Evolutionary conservation across 352 stramenopile species (phyloP).

Genomic region (Phytophthora lateralis): DNA sequence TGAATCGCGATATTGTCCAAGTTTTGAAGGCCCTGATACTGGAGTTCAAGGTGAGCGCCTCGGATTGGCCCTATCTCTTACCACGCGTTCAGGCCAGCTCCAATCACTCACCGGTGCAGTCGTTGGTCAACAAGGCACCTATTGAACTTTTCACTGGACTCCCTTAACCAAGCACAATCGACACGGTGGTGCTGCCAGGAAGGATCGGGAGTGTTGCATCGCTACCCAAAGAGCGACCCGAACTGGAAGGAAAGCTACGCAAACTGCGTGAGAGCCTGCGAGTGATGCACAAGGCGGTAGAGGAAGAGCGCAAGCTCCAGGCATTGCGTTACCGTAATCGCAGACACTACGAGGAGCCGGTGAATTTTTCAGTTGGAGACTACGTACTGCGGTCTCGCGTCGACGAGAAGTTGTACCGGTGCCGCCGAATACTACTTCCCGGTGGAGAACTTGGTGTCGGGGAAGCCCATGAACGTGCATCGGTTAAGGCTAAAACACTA

Average conservation of each 20-base stretch:
- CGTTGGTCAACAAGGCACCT: not conserved
- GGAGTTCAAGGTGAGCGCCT: not conserved
- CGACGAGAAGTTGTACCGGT: not conserved
- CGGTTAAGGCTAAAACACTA: no score
- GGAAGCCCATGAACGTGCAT: no score
- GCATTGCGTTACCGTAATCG: not conserved
- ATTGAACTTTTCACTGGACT: slow-evolving; percentile 6
- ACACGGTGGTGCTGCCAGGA: not conserved
- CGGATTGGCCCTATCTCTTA: not conserved
- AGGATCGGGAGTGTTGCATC: not conserved
- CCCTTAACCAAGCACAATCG: not conserved
- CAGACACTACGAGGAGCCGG: not conserved
- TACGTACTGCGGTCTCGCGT: not conserved
- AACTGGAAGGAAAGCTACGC: not conserved
- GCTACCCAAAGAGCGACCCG: not conserved
- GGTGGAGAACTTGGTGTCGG: no score
- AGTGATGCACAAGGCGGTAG: not conserved
- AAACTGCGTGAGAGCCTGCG: not conserved
- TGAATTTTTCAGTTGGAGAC: not conserved
- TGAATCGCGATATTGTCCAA: slow-evolving; percentile 7
- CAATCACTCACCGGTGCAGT: not conserved
- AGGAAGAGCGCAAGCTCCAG: not conserved
- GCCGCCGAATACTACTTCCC: no score
- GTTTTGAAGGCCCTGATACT: slow-evolving; percentile 9
- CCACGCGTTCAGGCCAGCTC: not conserved